Evolutionary conservation across 2,329 filamentous ascomycete species (phyloP).

Genomic region (Zymoseptoria passerinii): DNA sequence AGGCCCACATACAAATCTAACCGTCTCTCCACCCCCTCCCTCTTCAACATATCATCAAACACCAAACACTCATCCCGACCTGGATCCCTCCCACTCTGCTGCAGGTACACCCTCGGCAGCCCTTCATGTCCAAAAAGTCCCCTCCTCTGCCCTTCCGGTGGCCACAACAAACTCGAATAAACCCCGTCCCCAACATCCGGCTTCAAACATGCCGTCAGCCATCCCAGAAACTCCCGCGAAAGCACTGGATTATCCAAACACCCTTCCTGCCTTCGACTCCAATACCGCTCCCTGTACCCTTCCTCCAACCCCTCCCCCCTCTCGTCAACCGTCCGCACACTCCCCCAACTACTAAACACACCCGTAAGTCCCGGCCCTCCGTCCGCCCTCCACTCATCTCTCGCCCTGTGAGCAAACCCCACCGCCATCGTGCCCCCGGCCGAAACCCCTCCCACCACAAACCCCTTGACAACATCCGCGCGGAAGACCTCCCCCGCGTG

Average conservation of each 20-base stretch:
- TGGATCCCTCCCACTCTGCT: conserved; percentile 44
- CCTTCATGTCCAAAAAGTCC: conserved; percentile 18
- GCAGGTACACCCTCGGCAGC: conserved; percentile 42
- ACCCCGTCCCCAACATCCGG: conserved; percentile 6
- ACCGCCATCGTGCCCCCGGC: conserved; percentile 36
- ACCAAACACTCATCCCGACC: conserved; percentile 45
- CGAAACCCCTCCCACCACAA: conserved; percentile 40
- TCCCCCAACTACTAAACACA: conserved; percentile 38
- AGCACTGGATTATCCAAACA: conserved; percentile 21
- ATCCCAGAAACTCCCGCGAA: conserved; percentile 8
- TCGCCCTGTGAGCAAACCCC: conserved; percentile 33
- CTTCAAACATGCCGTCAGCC: conserved; percentile 7
- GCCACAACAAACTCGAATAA: conserved; percentile 9
- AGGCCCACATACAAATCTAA: conserved; percentile 38
- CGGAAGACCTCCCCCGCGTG: conserved; percentile 28
- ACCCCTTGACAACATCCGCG: conserved; percentile 33
- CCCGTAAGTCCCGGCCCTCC: conserved; percentile 4
- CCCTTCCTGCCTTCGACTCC: conserved; percentile 35
- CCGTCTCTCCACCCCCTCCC: conserved; percentile 36
- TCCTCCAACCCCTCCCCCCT: conserved; percentile 20
- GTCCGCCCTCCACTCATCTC: conserved; percentile 20
- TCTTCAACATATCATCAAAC: conserved; percentile 41
- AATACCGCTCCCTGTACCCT: conserved; percentile 29
- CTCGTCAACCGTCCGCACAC: conserved; percentile 31
- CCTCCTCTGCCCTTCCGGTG: not conserved